A percentile compares a stretch with the other conserved stretches of the same genome.
phyloP scores from a whole-genome alignment of 352 stramenopile species.

The Thraustotheca clavata region DNA sequence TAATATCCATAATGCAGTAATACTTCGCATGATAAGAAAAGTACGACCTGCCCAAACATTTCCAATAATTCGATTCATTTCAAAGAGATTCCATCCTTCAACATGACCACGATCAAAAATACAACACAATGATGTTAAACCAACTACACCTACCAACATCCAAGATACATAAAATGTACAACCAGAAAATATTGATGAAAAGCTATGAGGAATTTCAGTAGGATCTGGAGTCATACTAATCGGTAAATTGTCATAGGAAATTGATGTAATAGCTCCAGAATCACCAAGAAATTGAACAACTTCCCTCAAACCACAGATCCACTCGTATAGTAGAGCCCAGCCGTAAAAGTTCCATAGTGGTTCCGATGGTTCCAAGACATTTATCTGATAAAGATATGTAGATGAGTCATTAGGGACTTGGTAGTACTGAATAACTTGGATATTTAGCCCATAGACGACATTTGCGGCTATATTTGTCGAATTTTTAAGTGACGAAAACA shows the following conservation, averaged over 20 bases:
- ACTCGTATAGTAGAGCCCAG: not conserved
- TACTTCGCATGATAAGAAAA: not conserved
- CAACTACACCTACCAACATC: not conserved
- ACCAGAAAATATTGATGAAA: not conserved
- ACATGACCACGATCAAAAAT: not conserved
- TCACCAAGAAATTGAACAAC: conserved; percentile 3
- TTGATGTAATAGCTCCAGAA: not conserved
- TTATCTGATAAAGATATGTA: too few relatives aligned
- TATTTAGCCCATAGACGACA: too few relatives aligned
- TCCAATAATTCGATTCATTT: not conserved
- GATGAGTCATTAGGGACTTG: not conserved
- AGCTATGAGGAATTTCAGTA: not conserved
- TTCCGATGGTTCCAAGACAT: not conserved
- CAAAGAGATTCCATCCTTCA: conserved; percentile 7
- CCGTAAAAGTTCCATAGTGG: not conserved
- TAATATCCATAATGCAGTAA: not conserved
- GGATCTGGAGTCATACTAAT: not conserved
- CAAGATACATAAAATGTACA: not conserved
- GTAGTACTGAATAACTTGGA: not conserved
- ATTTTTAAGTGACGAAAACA: not conserved
- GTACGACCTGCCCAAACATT: conserved; percentile 1
- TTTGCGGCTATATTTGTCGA: too few relatives aligned
- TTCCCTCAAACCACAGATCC: not conserved
- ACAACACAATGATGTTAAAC: not conserved
- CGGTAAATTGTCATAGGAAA: not conserved